phyloP scores from a whole-genome alignment of 768 basidiomycete species.

The Boletus pseudo-olivaceus region DNA sequence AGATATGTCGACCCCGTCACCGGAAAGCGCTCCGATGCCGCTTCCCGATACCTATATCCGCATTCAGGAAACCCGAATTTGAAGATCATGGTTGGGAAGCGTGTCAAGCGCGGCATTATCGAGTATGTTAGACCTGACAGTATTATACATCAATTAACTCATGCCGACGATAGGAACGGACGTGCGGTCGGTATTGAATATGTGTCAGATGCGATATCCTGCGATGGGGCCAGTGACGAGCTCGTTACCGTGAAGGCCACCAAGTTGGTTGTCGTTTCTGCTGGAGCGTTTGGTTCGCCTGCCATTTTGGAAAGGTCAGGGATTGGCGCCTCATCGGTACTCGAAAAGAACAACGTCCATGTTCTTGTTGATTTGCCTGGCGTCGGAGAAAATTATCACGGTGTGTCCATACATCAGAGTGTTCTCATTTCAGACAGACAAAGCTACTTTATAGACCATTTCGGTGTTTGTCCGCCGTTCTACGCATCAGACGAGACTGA shows the following conservation, averaged over 20 bases:
- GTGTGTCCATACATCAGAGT: conserved; percentile 20
- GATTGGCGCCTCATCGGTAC: conserved; percentile 52
- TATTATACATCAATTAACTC: too few relatives aligned
- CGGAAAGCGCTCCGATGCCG: conserved; percentile 29
- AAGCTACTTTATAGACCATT: conserved; percentile 24
- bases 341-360: conserved; percentile 45
- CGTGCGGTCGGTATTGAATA: conserved; percentile 40
- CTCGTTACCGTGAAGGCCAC: conserved; percentile 24
- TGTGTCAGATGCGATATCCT: conserved; percentile 23
- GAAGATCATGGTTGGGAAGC: conserved; percentile 27
- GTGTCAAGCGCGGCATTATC: conserved; percentile 7
- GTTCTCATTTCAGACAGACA: not conserved
- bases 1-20: conserved; percentile 54
- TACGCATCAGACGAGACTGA: conserved; percentile 41
- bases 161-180: conserved; percentile 23
- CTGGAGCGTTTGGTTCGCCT: conserved; percentile 55
- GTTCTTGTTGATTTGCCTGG: conserved; percentile 65
- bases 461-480: conserved; percentile 29
- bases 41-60: conserved; percentile 39
- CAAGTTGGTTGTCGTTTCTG: conserved; percentile 47
- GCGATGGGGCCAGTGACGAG: conserved; percentile 7
- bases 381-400: conserved; percentile 69
- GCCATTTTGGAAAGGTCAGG: conserved; percentile 62
- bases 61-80: conserved; percentile 30
- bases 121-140: not conserved